phyloP scores from a whole-genome alignment of 768 basidiomycete species.

The Dacryopinax spathularia region DNA sequence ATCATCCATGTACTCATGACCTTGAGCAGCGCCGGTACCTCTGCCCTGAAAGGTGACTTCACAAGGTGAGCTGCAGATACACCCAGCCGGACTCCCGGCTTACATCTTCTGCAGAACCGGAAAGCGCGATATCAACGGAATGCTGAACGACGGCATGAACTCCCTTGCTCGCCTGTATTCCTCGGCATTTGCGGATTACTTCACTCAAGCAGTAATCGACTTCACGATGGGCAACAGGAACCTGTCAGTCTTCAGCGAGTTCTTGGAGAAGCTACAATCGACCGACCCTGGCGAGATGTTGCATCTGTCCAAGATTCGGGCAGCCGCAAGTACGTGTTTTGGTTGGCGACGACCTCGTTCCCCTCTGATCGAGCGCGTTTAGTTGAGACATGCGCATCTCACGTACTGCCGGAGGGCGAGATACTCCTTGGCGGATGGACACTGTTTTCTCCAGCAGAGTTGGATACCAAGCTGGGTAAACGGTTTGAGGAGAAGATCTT shows the following conservation, averaged over 20 bases:
- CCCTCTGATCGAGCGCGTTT: neutral
- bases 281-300: conserved; percentile 87
- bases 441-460: conserved; percentile 64
- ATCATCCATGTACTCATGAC: conserved; percentile 14
- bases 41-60: conserved; percentile 67
- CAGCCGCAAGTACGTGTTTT: conserved; percentile 47
- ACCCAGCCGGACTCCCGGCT: conserved; percentile 19
- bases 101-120: conserved; percentile 45
- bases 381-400: conserved; percentile 68
- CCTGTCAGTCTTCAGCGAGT: conserved; percentile 81
- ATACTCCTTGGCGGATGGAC: conserved; percentile 79
- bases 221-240: conserved; percentile 82
- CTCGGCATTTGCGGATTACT: conserved; percentile 89
- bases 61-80: neutral
- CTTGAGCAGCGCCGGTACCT: conserved; percentile 71
- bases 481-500: conserved; percentile 91
- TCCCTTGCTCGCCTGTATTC: conserved; percentile 85
- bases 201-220: conserved; percentile 89
- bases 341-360: neutral
- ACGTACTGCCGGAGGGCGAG: conserved; percentile 65
- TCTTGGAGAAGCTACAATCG: conserved; percentile 71
- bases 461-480: conserved; percentile 55
- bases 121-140: conserved; percentile 81
- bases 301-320: conserved; percentile 72
- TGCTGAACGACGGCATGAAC: conserved; percentile 92